Base-by-base conservation (phyloP, 1,284 basidiomycete genomes). In the Sporisorium exsertum region DNA sequence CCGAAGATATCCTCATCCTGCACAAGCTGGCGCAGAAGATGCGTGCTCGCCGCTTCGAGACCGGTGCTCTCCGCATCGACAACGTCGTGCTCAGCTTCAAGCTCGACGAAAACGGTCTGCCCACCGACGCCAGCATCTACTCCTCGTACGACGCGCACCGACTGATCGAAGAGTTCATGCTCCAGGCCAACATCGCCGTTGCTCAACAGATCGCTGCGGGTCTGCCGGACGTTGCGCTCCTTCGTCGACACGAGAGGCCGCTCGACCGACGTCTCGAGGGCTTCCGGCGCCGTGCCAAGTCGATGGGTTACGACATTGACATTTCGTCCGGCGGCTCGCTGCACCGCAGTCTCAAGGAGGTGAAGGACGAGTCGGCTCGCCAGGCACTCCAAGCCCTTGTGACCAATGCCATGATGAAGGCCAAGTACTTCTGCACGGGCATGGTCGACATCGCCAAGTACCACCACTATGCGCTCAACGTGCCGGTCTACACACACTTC, bases 361-460 rank as follows among this genome's bases (percentile, higher is more conserved):
- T 99, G 67, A 84, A 89, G 52, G 76, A 80, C 49, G 57, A 63
- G 0, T 54, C 54, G 35, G 91, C 96, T 78, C 89, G 91, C 15
- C 90, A 89, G 62, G 92, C 92, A 68, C 88, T 97, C 22, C 91
- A 95, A 84, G 85, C 96, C 22, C 88, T 97, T 46, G 91, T 92
- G 33, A 92, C 91, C 84, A 97, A 97, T 86, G 91, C 94, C 20
- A 97, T 96, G 81, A 92, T 92, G 69, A 90, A 91, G 58, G 94
- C 97, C 73, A 95, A 95, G 86, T 98, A 99, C 87, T 99, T 97
- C 91, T 99, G 96, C 85, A 91, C 95, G 27, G 97, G 97, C 76
- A 97, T 98, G 94, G 89, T 99, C 79, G 97, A 99, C 87, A 99
- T 99, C 83, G 94, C 95, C 49, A 98, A 99, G 88, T 99, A 98